Evolutionary conservation across 179 eudicot species (phyloP).

Genomic region (Silene noctiflora): DNA sequence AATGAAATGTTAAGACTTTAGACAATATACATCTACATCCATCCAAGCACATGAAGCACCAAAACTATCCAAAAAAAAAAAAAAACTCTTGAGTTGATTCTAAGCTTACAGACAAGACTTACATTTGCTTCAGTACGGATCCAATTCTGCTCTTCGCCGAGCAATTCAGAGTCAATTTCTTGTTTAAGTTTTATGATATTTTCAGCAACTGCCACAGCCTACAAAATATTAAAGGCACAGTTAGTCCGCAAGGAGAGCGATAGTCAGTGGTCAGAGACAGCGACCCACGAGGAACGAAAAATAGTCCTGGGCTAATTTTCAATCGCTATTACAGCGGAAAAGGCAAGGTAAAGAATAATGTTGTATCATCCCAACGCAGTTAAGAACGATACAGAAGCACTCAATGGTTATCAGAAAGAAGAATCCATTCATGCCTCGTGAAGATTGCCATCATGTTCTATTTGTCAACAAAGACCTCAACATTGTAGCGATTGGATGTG

Average conservation of each 20-base stretch:
- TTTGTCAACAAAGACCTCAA: neutral
- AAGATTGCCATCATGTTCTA: neutral
- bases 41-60: neutral
- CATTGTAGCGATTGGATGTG: neutral
- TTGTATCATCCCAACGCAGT: neutral
- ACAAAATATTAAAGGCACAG: conserved; percentile 4
- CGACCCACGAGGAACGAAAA: neutral
- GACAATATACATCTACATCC: neutral
- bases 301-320: neutral
- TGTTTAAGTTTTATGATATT: conserved; percentile 59
- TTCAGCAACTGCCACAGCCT: conserved; percentile 53
- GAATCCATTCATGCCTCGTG: neutral
- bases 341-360: neutral
- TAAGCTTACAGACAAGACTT: conserved; percentile 25
- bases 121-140: conserved; percentile 66
- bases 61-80: neutral
- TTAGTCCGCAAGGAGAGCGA: neutral
- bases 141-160: conserved; percentile 77
- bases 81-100: neutral
- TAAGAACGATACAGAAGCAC: neutral
- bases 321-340: neutral
- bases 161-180: conserved; percentile 73
- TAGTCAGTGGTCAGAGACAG: neutral
- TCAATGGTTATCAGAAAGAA: neutral
- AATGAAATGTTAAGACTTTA: no score